A percentile compares a stretch with the other conserved stretches of the same genome.
phyloP scores from a whole-genome alignment of 2,329 filamentous ascomycete species.

The Amauroascus niger region DNA sequence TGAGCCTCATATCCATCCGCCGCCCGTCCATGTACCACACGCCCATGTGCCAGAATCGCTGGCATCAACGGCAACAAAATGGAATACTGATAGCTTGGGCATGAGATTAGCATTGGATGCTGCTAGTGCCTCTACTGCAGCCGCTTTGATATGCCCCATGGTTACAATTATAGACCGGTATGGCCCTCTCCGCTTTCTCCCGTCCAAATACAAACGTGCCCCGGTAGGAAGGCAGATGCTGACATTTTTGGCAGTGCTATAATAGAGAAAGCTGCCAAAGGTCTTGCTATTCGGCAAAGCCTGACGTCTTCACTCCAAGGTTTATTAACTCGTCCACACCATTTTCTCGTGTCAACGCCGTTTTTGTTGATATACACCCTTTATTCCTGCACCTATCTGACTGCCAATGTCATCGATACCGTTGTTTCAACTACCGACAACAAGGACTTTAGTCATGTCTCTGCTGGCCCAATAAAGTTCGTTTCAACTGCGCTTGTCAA shows the following conservation, averaged over 20 bases:
- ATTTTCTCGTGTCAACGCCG: constrained; percentile 40
- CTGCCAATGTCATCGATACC: constrained; percentile 81
- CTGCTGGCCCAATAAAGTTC: constrained; percentile 71
- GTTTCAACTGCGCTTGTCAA: constrained; percentile 70
- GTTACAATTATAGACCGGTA: constrained; percentile 84
- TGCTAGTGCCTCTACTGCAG: constrained; percentile 60
- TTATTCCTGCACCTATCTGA: constrained; percentile 83
- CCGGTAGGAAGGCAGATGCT: background rate
- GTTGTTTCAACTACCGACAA: constrained; percentile 54
- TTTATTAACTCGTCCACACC: constrained; percentile 33
- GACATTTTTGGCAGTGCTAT: constrained; percentile 32
- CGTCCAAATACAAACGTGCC: too few relatives aligned
- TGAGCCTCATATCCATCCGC: constrained; percentile 9
- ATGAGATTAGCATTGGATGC: constrained; percentile 59
- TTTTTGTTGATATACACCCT: constrained; percentile 47
- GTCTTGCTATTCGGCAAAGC: constrained; percentile 34
- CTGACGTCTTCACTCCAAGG: constrained; percentile 32
- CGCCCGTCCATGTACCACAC: constrained; percentile 8
- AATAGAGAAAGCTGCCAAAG: constrained; percentile 42
- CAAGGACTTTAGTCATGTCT: constrained; percentile 50
- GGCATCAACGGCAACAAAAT: constrained; percentile 30
- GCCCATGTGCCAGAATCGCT: background rate
- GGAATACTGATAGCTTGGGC: constrained; percentile 68
- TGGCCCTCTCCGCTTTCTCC: constrained; percentile 17
- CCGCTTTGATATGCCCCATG: constrained; percentile 66